Evolutionary conservation across 2,329 filamentous ascomycete genomes (phyloP), one percentile per base, ranked within the genome.

Genomic region (Colletotrichum sublineola): DNA sequence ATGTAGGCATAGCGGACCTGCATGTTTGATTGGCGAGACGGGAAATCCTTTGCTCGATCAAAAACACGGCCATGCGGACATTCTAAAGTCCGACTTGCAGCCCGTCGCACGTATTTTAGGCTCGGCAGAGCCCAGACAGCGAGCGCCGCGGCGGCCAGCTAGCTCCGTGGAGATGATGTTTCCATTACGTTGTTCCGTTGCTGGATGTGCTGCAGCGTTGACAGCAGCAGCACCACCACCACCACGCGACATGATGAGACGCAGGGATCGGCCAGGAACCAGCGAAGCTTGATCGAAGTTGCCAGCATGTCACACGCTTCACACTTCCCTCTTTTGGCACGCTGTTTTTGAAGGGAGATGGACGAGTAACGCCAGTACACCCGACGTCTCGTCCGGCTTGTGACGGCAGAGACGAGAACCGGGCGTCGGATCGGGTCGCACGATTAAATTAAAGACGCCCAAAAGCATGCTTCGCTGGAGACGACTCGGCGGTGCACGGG

Each of bases 271-370:
- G 52, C 33, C 58, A 63, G 60, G 69, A 60, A 56, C 55, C 44
- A 60, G 66, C 66, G 53, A 69, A 72, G 69, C 69, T 72, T 72
- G 63, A 42, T 48, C 29, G n/a, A 60, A 42, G 62, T 52, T 38
- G 11, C 36, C 60, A 24, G 29, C 9, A 12, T 24, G 24, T 24
- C 24, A 24, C 24, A 24, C 24, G 1, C 24, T 24, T 24, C 24
- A 1, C 24, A 24, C 24, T 24, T 24, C 1, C 24, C 24, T 24
- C 24, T 1, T 24, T 24, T 24, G 24, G 24, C 24, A 24, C 24
- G 24, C 8, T 1, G 6, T 33, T 4, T 2, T 15, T 29, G 55
- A n/a, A 29, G 48, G 24, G n/a, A 5, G 48, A 29, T 6, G 11
- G n/a, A 14, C n/a, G n/a, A 50, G n/a, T 46, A 20, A 24, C 11